phyloP scores from a whole-genome alignment of 352 stramenopile genomes.

The Globisporangium radiosum region DNA sequence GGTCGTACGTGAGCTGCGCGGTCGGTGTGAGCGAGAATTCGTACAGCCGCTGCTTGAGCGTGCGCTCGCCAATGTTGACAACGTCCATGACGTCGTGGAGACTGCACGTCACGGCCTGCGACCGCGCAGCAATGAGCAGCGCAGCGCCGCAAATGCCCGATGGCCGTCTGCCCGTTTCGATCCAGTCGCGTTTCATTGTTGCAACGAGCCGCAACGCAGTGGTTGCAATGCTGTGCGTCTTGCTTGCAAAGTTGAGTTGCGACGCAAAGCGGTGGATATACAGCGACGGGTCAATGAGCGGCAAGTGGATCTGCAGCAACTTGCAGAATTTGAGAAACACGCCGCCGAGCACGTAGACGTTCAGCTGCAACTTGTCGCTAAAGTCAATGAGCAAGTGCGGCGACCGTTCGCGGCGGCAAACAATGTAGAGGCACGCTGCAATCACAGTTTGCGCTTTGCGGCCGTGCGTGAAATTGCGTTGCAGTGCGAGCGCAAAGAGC shows the following conservation, averaged over 20 bases:
- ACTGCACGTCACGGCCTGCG: slow-evolving; percentile 90
- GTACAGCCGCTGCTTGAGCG: slow-evolving; percentile 92
- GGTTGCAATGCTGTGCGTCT: slow-evolving; percentile 90
- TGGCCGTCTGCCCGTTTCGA: slow-evolving; percentile 94
- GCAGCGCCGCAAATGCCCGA: slow-evolving; percentile 96
- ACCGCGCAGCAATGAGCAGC: slow-evolving; percentile 94
- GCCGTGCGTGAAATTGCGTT: slow-evolving; percentile 97
- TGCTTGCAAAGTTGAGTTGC: slow-evolving; percentile 96
- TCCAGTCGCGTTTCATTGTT: slow-evolving; percentile 99
- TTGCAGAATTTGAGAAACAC: slow-evolving; percentile 91
- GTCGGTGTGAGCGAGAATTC: slow-evolving; percentile 97
- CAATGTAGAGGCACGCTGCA: slow-evolving; percentile 98
- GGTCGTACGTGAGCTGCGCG: slow-evolving; percentile 92
- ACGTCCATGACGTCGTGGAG: slow-evolving; percentile 87
- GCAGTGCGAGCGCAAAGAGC: slow-evolving; percentile 94
- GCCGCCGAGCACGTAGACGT: slow-evolving; percentile 82
- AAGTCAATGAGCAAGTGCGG: slow-evolving; percentile 99
- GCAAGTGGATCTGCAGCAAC: slow-evolving; percentile 94
- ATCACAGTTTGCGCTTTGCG: slow-evolving; percentile 95
- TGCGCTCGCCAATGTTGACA: slow-evolving; percentile 95
- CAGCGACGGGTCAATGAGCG: slow-evolving; percentile 97
- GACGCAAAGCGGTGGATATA: slow-evolving; percentile 98
- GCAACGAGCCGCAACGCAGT: slow-evolving; percentile 94
- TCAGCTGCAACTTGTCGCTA: slow-evolving; percentile 96
- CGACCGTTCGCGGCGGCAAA: slow-evolving; percentile 96